Base-by-base conservation (phyloP, 1,284 basidiomycete species). In the Coriolopsis trogii region DNA sequence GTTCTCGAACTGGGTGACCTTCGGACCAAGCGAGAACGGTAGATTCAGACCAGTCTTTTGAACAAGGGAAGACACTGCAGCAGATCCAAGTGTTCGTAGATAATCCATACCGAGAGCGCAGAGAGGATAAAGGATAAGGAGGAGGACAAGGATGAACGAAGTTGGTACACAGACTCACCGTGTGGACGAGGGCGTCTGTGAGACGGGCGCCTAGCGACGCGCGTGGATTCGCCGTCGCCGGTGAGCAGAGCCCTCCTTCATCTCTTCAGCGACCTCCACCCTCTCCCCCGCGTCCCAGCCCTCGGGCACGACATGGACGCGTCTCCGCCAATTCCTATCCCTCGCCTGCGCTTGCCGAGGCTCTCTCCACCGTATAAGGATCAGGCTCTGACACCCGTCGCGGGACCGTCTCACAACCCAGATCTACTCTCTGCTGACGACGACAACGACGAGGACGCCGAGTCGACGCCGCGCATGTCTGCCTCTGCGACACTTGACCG, bases 1-100 rank as follows among this genome's bases (percentile, higher is more conserved):
- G 18, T 73, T 72, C 48, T 93, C 88, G 51, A 85, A 81, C 20
- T 84, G 81, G 8, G 77, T 65, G 41, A 94, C 82, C 58, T 89
- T 88, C 29, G 82, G 73, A 21, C 95, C 95, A 18, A 98, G 81
- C 4, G 86, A 82, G 66, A 96, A 98, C 2, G 94, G 94, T 31
- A 96, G 78, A 53, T 90, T 89, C 15, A 97, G 80, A 12, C 95
- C 94, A 9, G 92, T 93, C 65, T 95, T 94, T 63, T 90, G 90
- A 8, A 95, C 91, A 5, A 97, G 80, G 16, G 89, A 84, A 6
- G 92, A 91, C 8, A 93, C 90, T 0, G 90, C 91, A n/a, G 87
- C 92, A 42, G 89, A 91, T 25, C 92, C 91, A 29, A 94, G 76
- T 34, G 78, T 91, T 61, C 90, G 80, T 53, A 95, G 74, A 67